Evolutionary conservation across 2,329 filamentous ascomycete species (phyloP).

Genomic region (Scytalidium lignicola): DNA sequence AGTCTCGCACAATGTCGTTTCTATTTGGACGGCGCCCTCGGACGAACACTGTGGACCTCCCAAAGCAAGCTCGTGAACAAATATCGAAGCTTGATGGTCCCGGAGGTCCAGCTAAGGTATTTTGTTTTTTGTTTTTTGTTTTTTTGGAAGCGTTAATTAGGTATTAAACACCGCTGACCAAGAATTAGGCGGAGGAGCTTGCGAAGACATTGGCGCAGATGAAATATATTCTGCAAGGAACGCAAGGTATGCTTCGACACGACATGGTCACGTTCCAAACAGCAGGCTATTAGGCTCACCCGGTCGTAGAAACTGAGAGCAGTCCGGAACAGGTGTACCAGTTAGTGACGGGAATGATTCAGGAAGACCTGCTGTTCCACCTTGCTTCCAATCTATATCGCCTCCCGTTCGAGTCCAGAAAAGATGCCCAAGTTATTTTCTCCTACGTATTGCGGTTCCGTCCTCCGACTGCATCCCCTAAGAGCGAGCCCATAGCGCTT

Average conservation of each 20-base stretch:
- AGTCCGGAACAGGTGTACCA: conserved; percentile 84
- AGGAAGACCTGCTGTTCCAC: conserved; percentile 82
- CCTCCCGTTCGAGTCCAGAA: conserved; percentile 91
- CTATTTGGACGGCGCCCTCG: conserved; percentile 58
- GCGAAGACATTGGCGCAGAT: conserved; percentile 82
- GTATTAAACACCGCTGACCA: conserved; percentile 15
- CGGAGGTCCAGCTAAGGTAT: conserved; percentile 49
- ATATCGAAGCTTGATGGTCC: conserved; percentile 56
- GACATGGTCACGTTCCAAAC: conserved; percentile 9
- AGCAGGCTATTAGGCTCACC: not conserved
- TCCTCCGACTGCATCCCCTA: conserved; percentile 59
- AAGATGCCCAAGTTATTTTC: conserved; percentile 93
- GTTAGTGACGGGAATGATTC: conserved; percentile 76
- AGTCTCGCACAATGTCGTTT: conserved; percentile 56
- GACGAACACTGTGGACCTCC: conserved; percentile 54
- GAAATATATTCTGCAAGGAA: conserved; percentile 90
- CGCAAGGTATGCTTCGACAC: conserved; percentile 59
- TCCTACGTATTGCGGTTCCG: conserved; percentile 92
- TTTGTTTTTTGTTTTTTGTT: too few relatives aligned
- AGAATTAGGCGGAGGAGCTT: conserved; percentile 71
- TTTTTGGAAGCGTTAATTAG: not conserved
- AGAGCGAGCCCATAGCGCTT: conserved; percentile 75
- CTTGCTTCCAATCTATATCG: conserved; percentile 78
- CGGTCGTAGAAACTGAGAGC: conserved; percentile 67
- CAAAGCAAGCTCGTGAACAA: conserved; percentile 53